Percentiles rank a stretch among this genome's conserved stretches.
Evolutionary conservation across 2,329 filamentous ascomycete genomes (phyloP).

Genomic region (Metarhizium guizhouense): DNA sequence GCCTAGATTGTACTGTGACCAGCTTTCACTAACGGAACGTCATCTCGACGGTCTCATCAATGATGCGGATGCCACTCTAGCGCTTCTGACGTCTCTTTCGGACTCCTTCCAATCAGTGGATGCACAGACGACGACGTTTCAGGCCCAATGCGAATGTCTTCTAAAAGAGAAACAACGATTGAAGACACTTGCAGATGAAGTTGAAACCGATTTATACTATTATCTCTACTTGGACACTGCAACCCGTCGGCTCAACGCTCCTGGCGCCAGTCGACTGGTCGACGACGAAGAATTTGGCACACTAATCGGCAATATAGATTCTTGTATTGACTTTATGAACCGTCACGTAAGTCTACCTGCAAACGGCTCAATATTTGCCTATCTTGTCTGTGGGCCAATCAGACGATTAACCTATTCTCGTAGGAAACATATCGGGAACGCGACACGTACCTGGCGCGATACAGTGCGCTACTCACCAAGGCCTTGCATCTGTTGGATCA

Average conservation of each 20-base stretch:
- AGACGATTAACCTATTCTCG: not conserved
- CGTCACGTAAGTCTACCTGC: constrained; percentile 52
- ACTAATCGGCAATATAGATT: constrained; percentile 78
- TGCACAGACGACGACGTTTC: constrained; percentile 84
- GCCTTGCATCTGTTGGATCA: constrained; percentile 54
- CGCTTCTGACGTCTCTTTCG: constrained; percentile 69
- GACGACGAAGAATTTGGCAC: constrained; percentile 78
- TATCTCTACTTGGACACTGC: constrained; percentile 91
- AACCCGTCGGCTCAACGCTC: constrained; percentile 82
- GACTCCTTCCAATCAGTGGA: constrained; percentile 84
- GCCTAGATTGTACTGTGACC: constrained; percentile 64
- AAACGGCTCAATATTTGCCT: not conserved
- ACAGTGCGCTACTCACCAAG: constrained; percentile 68
- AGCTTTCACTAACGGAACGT: constrained; percentile 69
- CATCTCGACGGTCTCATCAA: constrained; percentile 73
- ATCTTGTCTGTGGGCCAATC: not conserved
- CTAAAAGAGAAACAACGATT: constrained; percentile 73
- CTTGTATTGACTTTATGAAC: constrained; percentile 89
- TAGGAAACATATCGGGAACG: constrained; percentile 79
- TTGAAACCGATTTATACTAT: constrained; percentile 85
- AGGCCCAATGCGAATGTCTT: constrained; percentile 82
- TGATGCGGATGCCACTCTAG: constrained; percentile 68
- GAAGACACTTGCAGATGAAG: constrained; percentile 69
- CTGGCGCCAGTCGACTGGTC: constrained; percentile 78
- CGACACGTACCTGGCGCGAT: constrained; percentile 78